Conservation (phyloP, 2,329 filamentous ascomycete species). For the Ophiosphaerella herpotricha region DNA sequence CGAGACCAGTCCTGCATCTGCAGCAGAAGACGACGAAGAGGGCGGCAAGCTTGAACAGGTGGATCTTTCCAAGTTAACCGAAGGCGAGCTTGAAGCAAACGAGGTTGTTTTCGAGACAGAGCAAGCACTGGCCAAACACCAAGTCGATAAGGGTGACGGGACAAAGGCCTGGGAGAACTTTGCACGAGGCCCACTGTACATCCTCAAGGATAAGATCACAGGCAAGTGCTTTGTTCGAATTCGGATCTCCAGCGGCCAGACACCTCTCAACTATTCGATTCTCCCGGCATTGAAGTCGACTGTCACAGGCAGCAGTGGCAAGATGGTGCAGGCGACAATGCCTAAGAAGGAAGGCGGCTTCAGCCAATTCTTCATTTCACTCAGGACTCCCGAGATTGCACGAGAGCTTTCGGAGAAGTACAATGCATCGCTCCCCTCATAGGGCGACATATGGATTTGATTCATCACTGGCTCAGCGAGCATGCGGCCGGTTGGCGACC, state of each 20-base stretch:
- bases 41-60: slow-evolving; percentile 33
- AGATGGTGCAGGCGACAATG: slow-evolving; percentile 33
- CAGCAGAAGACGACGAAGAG: slow-evolving; percentile 36
- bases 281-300: slow-evolving; percentile 29
- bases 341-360: slow-evolving; percentile 32
- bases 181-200: slow-evolving; percentile 40
- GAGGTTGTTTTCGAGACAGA: slow-evolving; percentile 43
- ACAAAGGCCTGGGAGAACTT: slow-evolving; percentile 38
- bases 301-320: slow-evolving; percentile 31
- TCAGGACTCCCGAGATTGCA: slow-evolving; percentile 36
- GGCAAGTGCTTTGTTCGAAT: slow-evolving; percentile 40
- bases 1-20: slow-evolving; percentile 36
- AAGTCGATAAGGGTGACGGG: slow-evolving; percentile 26
- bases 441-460: background rate
- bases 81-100: slow-evolving; percentile 33
- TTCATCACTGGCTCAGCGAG: too few species aligned
- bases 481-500: too few species aligned
- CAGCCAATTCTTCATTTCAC: slow-evolving; percentile 25
- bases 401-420: slow-evolving; percentile 36
- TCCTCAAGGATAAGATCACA: slow-evolving; percentile 43
- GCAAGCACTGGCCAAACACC: slow-evolving; percentile 33
- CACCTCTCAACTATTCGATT: slow-evolving; percentile 40
- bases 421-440: slow-evolving; percentile 32
- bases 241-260: slow-evolving; percentile 37
- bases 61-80: slow-evolving; percentile 39